Base-by-base conservation (phyloP, 352 stramenopile genomes). In the Pythium biforme region DNA sequence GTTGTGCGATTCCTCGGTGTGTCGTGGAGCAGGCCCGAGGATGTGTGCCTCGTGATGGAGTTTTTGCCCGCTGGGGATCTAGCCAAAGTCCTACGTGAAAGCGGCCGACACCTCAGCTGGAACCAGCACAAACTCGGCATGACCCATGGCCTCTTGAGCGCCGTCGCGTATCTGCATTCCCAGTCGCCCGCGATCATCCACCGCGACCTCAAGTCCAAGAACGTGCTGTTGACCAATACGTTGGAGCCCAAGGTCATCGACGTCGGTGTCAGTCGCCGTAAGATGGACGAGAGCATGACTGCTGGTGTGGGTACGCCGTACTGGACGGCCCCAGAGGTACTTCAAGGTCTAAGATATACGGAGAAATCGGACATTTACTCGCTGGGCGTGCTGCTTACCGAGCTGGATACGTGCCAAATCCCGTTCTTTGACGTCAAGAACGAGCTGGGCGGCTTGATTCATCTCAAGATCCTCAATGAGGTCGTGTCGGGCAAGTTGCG, bases 321-420 rank as follows among this genome's bases (percentile, higher is more conserved):
- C 45, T 63, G 56, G 56, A 50, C 56, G 45, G 56, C 56, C 6
- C 56, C 56, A 11, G 56, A 63, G 39, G 46, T 63, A 23, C 56
- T 63, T 14, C 22, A 50, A 7, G 56, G 56, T 27, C 37, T 26
- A 10, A 45, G 33, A 2, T 50, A 56, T 27, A 40, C 26, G 27
- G 33, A 50, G 27, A 54, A 50, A 26, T 55, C 56, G 26, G 56
- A 63, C 27, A 50, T 63, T 12, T 63, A 56, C 20, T 63, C 56
- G 33, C 56, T 63, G 15, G 56, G 56, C 11, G 39, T 63, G 45
- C 64, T 92, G 48, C 48, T 73, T 15, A 61, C 50, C 4, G 66
- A 73, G 55, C 33, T 69, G 7, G 37, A 62, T 46, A n/a, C n/a
- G n/a, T n/a, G n/a, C n/a, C n/a, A n/a, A n/a, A n/a, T n/a, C n/a